phyloP scores from a whole-genome alignment of 2,329 filamentous ascomycete genomes.

The Epichloe uncinata region DNA sequence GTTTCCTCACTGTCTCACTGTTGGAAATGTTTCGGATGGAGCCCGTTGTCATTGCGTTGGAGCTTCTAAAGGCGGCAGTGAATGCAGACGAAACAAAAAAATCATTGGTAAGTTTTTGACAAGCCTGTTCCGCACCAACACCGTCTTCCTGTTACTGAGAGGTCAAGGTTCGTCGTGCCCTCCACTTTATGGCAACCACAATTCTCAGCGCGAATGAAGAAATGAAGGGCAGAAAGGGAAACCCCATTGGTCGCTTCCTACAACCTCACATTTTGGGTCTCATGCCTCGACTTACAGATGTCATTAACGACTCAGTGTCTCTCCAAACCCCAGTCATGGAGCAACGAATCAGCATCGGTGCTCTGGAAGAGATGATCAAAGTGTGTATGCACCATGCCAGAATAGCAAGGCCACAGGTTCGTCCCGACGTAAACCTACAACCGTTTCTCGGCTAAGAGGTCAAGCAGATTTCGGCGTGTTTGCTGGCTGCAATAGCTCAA shows the following conservation, averaged over 20 bases:
- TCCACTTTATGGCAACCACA: constrained; percentile 32
- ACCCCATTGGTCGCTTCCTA: constrained; percentile 60
- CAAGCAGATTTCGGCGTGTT: constrained; percentile 70
- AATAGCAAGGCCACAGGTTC: constrained; percentile 72
- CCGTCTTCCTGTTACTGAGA: background rate
- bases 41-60: constrained; percentile 61
- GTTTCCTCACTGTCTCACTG: constrained; percentile 55
- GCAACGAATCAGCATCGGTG: constrained; percentile 63
- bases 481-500: constrained; percentile 70
- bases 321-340: constrained; percentile 47
- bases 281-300: constrained; percentile 67
- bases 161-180: constrained; percentile 32
- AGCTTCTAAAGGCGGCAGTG: constrained; percentile 68
- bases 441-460: background rate
- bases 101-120: constrained; percentile 37
- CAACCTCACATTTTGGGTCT: constrained; percentile 76
- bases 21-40: constrained; percentile 60
- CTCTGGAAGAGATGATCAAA: constrained; percentile 77
- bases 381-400: constrained; percentile 61
- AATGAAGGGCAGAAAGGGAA: constrained; percentile 33
- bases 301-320: constrained; percentile 54
- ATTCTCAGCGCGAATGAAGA: constrained; percentile 27
- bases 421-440: constrained; percentile 11
- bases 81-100: constrained; percentile 49
- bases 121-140: background rate